Percentiles rank a stretch among this genome's conserved stretches.
phyloP scores from a whole-genome alignment of 225 moss, liverwort and hornwort genomes.

The Polytrichum formosum region DNA sequence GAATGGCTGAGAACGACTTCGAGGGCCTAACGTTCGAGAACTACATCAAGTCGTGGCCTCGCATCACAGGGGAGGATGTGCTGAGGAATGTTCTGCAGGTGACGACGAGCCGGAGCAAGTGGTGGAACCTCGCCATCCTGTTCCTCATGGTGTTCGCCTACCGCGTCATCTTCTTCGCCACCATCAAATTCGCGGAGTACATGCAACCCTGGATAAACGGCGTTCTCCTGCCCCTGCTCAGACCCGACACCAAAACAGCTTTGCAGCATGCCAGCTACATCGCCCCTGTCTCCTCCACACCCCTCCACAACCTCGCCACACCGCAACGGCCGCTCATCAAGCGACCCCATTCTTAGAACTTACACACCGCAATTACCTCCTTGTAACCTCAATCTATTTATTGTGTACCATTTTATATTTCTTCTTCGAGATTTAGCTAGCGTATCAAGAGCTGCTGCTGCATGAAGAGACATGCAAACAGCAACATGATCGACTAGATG shows the following conservation, averaged over 20 bases:
- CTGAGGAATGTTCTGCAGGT: constrained; percentile 31
- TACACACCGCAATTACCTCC: too few species aligned
- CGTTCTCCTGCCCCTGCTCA: constrained; percentile 22
- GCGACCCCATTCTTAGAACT: too few species aligned
- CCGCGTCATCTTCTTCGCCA: constrained; percentile 34
- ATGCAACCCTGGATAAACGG: constrained; percentile 36
- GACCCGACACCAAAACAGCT: constrained; percentile 4
- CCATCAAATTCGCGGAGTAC: constrained; percentile 32
- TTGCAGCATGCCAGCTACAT: not conserved
- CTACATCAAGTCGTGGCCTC: constrained; percentile 29
- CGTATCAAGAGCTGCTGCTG: too few species aligned
- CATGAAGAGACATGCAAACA: too few species aligned
- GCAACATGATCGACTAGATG: too few species aligned
- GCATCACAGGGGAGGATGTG: constrained; percentile 36
- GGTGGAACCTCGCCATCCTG: constrained; percentile 45
- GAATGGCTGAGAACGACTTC: constrained; percentile 45
- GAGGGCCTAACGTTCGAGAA: constrained; percentile 41
- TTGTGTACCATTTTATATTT: too few species aligned
- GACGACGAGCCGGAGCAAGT: constrained; percentile 31
- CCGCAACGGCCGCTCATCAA: constrained; percentile 28
- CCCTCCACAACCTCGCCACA: constrained; percentile 25
- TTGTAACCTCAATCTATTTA: too few species aligned
- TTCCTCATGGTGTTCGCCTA: constrained; percentile 40
- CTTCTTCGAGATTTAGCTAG: too few species aligned
- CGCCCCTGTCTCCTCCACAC: constrained; percentile 6